Percentiles rank a stretch among this genome's conserved stretches.
Conservation (phyloP, 2,329 filamentous ascomycete species). For the Neurospora sp. region DNA sequence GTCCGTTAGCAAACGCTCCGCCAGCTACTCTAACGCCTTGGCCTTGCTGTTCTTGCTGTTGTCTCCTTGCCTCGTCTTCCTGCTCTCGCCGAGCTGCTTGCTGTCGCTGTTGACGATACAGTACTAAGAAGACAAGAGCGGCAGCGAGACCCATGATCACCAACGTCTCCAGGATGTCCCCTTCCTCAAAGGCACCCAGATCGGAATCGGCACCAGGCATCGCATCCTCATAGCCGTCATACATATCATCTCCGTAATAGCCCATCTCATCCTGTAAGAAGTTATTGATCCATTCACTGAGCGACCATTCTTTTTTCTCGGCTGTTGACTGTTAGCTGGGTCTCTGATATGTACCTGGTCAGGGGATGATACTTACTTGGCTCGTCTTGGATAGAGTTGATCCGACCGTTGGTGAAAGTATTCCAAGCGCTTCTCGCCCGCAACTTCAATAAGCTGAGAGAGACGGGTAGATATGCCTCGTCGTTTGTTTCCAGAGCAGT, state of each 20-base stretch:
- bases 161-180: conserved; percentile 62
- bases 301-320: conserved; percentile 61
- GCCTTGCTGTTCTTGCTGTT: conserved; percentile 18
- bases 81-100: conserved; percentile 38
- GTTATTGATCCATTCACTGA: conserved; percentile 78
- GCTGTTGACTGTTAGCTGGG: conserved; percentile 36
- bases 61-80: conserved; percentile 25
- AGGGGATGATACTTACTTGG: conserved; percentile 49
- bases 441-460: conserved; percentile 77
- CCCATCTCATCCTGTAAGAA: conserved; percentile 65
- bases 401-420: conserved; percentile 75
- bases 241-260: conserved; percentile 52
- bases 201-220: conserved; percentile 55
- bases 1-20: neutral
- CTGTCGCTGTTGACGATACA: conserved; percentile 67
- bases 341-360: neutral
- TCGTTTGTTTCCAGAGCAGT: conserved; percentile 82
- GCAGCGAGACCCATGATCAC: conserved; percentile 72
- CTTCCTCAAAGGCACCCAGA: conserved; percentile 40
- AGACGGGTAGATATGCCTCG: conserved; percentile 90
- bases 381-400: conserved; percentile 89
- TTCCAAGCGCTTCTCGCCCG: conserved; percentile 89
- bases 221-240: conserved; percentile 47
- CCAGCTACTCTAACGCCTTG: conserved; percentile 1
- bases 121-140: conserved; percentile 67